These are phyloP conservation scores for Chloris gayana DNA, from an alignment of 176 grass and related monocot genomes.

Conservation along the genomic window DNA sequence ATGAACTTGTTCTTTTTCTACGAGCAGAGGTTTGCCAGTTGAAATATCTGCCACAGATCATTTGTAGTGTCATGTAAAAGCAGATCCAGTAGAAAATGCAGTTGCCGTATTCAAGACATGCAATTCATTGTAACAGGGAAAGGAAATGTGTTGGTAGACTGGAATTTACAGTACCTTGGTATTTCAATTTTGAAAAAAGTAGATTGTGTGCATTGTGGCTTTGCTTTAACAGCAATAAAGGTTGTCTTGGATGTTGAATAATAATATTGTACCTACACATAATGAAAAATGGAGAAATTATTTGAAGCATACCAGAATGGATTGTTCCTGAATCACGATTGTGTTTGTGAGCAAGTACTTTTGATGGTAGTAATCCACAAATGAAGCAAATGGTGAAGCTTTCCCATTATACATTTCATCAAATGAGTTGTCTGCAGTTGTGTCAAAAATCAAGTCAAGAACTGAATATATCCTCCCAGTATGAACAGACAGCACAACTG, in stretches of 20 bases:
- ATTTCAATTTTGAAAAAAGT: constrained; percentile 72
- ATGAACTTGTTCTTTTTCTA: constrained; percentile 63
- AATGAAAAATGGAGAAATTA: constrained; percentile 25
- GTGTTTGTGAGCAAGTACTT: constrained; percentile 45
- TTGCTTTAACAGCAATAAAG: constrained; percentile 87
- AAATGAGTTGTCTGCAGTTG: constrained; percentile 68
- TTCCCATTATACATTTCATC: constrained; percentile 60
- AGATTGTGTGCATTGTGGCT: constrained; percentile 94
- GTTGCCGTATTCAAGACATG: constrained; percentile 2
- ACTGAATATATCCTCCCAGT: constrained; percentile 87
- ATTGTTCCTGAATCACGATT: constrained; percentile 12
- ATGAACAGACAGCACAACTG: constrained; percentile 84
- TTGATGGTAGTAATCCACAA: constrained; percentile 60
- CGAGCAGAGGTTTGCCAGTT: constrained; percentile 46
- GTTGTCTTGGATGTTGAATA: constrained; percentile 79
- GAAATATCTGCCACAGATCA: constrained; percentile 49
- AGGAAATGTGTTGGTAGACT: background rate
- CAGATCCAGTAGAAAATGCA: constrained; percentile 25
- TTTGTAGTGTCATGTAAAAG: constrained; percentile 40
- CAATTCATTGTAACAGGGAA: constrained; percentile 6
- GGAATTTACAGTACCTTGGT: constrained; percentile 42
- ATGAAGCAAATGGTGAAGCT: constrained; percentile 67
- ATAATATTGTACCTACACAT: constrained; percentile 75
- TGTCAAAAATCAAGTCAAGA: constrained; percentile 65
- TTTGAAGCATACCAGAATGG: constrained; percentile 16